A percentile compares a stretch with the other conserved stretches of the same genome.
These are phyloP conservation scores for Inosperma sp. DNA, from an alignment of 768 basidiomycete species.

Conservation along the genomic window DNA sequence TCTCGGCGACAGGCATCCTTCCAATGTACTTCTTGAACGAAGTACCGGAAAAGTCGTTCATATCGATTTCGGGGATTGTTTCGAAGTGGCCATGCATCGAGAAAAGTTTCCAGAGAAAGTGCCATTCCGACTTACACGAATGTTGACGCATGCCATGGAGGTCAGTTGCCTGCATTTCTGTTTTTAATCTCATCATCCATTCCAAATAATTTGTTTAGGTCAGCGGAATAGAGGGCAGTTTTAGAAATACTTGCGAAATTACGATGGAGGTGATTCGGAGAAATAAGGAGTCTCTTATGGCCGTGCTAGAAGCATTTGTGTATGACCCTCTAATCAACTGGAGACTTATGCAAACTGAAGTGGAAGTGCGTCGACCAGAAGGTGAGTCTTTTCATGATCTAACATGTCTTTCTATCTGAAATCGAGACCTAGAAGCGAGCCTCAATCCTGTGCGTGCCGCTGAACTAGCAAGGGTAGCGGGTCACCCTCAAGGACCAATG, in stretches of 20 bases:
- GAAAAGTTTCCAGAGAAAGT: conserved; percentile 99
- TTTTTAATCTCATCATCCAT: conserved; percentile 13
- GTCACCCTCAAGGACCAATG: conserved; percentile 72
- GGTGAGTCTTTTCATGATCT: conserved; percentile 36
- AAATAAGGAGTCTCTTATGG: conserved; percentile 99
- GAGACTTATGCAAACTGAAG: conserved; percentile 85
- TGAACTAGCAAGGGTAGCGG: conserved; percentile 63
- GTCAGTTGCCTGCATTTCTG: conserved; percentile 38
- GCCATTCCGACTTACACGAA: conserved; percentile 95
- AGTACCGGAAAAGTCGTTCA: conserved; percentile 94
- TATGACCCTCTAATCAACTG: conserved; percentile 98
- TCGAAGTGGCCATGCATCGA: conserved; percentile 95
- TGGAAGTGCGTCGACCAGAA: conserved; percentile 64
- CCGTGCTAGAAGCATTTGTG: conserved; percentile 96
- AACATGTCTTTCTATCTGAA: conserved; percentile 8
- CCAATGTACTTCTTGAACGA: conserved; percentile 88
- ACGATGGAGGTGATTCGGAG: conserved; percentile 96
- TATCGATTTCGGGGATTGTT: conserved; percentile 97
- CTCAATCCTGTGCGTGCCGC: conserved; percentile 50
- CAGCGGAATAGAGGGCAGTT: conserved; percentile 97
- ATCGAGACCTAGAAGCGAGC: conserved; percentile 32
- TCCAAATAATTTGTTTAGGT: conserved; percentile 53
- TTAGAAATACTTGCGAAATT: conserved; percentile 91
- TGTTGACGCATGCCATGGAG: conserved; percentile 99
- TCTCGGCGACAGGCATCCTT: conserved; percentile 96